A percentile compares a stretch with the other conserved stretches of the same genome.
Conservation (phyloP, 129 eudicot species). For the Mikania micrantha region DNA sequence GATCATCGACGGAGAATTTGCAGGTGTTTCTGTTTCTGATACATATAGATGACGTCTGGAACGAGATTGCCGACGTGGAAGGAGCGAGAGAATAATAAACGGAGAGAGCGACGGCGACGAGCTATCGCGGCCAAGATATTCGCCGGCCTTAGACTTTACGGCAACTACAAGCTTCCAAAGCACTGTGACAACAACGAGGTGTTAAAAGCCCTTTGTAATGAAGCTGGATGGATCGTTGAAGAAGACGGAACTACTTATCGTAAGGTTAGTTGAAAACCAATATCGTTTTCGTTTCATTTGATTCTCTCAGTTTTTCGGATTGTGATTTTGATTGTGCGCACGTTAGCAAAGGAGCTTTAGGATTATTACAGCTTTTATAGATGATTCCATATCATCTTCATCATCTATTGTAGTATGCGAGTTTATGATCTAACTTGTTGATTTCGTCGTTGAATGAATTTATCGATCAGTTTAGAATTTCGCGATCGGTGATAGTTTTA, state of each 20-base stretch:
- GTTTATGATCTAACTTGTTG: not conserved
- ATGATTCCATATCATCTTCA: not conserved
- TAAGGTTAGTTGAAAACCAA: conserved; percentile 29
- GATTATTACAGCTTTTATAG: not conserved
- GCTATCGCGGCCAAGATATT: conserved; percentile 97
- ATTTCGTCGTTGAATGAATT: no score
- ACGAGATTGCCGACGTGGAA: conserved; percentile 87
- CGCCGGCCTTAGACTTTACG: conserved; percentile 72
- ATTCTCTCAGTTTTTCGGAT: not conserved
- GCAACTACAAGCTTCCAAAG: conserved; percentile 81
- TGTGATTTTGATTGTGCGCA: not conserved
- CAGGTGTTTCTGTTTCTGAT: not conserved
- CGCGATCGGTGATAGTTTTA: not conserved
- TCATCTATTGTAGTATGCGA: not conserved
- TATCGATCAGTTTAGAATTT: not conserved
- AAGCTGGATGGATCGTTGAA: conserved; percentile 92
- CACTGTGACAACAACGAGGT: conserved; percentile 97
- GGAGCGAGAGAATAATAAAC: conserved; percentile 89
- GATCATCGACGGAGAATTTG: not conserved
- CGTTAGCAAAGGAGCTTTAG: not conserved
- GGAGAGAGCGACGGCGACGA: conserved; percentile 81
- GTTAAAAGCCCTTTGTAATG: conserved; percentile 71
- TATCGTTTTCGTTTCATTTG: not conserved
- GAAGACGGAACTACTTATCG: conserved; percentile 94
- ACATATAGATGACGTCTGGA: conserved; percentile 59